Evolutionary conservation across 148 eudicot genomes (phyloP).

Genomic region (Bassia scoparia): DNA sequence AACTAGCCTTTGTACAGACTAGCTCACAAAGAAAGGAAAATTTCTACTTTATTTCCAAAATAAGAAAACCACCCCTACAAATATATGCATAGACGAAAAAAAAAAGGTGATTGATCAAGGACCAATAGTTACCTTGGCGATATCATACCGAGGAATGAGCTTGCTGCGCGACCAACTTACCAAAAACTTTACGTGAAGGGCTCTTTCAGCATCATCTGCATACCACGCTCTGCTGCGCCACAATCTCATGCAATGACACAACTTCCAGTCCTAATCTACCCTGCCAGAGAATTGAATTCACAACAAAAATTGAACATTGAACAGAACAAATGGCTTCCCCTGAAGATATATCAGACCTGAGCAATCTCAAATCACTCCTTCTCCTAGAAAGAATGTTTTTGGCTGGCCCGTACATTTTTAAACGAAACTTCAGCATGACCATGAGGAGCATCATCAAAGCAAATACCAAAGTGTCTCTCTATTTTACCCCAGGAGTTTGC

Average conservation of each 20-base stretch:
- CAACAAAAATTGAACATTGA: background rate
- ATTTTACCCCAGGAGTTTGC: conserved; percentile 72
- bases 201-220: conserved; percentile 89
- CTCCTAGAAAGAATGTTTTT: conserved; percentile 83
- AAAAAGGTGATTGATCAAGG: background rate
- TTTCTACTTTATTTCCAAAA: too few species aligned
- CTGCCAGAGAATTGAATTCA: conserved; percentile 39
- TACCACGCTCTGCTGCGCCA: conserved; percentile 97
- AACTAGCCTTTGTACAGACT: background rate
- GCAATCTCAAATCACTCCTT: conserved; percentile 98
- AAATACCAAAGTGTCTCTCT: conserved; percentile 77
- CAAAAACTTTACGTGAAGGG: conserved; percentile 82
- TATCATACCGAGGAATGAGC: conserved; percentile 86
- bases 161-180: conserved; percentile 84
- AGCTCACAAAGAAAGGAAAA: background rate
- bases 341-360: conserved; percentile 48
- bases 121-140: conserved; percentile 63
- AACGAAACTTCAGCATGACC: conserved; percentile 93
- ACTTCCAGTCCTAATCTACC: conserved; percentile 98
- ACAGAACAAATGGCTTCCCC: background rate
- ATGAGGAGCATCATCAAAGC: conserved; percentile 98
- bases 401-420: conserved; percentile 73
- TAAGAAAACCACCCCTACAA: background rate
- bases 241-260: conserved; percentile 96
- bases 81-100: too few species aligned